Base-by-base conservation (phyloP, 768 basidiomycete genomes). In the Tylopilus intermedius region DNA sequence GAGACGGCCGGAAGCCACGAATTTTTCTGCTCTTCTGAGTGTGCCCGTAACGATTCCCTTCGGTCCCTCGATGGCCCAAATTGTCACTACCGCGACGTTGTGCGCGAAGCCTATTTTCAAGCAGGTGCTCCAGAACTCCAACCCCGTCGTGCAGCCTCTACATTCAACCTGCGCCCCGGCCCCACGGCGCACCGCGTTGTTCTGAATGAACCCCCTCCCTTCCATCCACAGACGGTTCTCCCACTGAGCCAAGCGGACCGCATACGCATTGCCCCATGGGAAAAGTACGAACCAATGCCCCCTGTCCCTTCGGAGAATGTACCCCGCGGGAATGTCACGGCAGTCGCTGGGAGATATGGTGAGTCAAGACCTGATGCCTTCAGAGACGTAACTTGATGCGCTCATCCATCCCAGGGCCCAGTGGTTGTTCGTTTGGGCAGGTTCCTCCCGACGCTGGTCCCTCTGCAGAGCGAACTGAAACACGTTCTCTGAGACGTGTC, bases 41-140 rank as follows among this genome's bases (percentile, higher is more conserved):
- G 67, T n/a, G 68, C 67, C 15, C 64, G 60, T 21, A 24, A 14
- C 21, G 68, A 70, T 29, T 45, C 66, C 21, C 55, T 68, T 11
- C 58, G 59, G 18, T 59, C 66, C 2, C 61, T 70, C 14, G 57
- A 45, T 1, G 47, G 50, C 15, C 52, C 47, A 1, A 40, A 62
- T 15, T 57, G 47, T 37, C 67, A 68, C 33, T 67, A 67, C 40
- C 67, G 67, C 29, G 44, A 54, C 1, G 49, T 55, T 18, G 51
- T 62, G 18, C 62, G 49, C 18, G 39, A 33, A 4, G 66, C 63
- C 40, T 57, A 59, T 35, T 8, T 46, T 18, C 52, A 5, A 18
- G 57, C 58, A 1, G 54, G 54, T 8, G 42, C 44, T 1, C 29
- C 47, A 6, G 50, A 52, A n/a, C 50, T 38, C 21, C 24, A 24